phyloP scores from a whole-genome alignment of 441 rosid species.

The Gossypium armourianum region DNA sequence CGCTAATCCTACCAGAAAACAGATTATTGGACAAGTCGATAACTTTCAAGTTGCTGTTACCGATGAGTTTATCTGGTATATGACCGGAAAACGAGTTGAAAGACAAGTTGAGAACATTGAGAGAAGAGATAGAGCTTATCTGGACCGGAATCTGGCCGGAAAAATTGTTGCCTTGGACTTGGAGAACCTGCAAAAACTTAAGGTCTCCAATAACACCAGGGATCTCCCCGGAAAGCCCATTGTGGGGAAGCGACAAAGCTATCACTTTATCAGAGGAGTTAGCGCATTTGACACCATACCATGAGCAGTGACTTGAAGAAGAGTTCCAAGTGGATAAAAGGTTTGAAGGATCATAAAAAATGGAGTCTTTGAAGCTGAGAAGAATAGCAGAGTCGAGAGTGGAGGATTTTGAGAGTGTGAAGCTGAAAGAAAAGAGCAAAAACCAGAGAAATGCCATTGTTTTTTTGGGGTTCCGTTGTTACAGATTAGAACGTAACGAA shows the following conservation, averaged over 20 bases:
- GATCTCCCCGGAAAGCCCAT: conserved; percentile 40
- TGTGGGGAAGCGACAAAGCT: conserved; percentile 31
- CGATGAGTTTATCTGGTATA: conserved; percentile 36
- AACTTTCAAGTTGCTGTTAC: conserved; percentile 26
- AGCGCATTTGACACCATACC: conserved; percentile 46
- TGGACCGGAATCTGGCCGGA: conserved; percentile 38
- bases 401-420: conserved; percentile 14
- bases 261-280: conserved; percentile 26
- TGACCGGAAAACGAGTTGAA: conserved; percentile 37
- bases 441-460: conserved; percentile 18
- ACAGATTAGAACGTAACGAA: background rate
- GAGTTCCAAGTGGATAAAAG: conserved; percentile 35
- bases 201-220: conserved; percentile 33
- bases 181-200: conserved; percentile 34
- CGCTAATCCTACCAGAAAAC: conserved; percentile 27
- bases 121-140: conserved; percentile 31
- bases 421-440: conserved; percentile 18
- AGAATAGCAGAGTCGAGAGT: conserved; percentile 28
- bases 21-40: conserved; percentile 49
- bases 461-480: background rate
- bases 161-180: conserved; percentile 55
- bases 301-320: conserved; percentile 29
- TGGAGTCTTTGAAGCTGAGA: conserved; percentile 37
- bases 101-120: conserved; percentile 41
- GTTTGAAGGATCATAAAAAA: conserved; percentile 31